These are phyloP conservation scores for Inga leiocalycina DNA, from an alignment of 306 rosid genomes.

Conservation along the genomic window DNA sequence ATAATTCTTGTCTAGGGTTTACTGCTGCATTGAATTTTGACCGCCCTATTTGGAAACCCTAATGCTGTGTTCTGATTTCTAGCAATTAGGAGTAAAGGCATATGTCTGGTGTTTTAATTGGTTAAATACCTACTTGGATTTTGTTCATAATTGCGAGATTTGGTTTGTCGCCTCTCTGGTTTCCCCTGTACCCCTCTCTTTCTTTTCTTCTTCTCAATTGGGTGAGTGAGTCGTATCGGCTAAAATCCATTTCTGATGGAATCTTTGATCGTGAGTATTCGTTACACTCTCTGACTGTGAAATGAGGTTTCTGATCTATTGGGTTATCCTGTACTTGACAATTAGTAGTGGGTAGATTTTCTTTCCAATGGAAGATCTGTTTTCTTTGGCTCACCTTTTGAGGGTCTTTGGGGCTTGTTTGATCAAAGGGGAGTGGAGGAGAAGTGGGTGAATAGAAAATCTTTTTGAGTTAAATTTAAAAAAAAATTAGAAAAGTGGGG, in stretches of 20 bases:
- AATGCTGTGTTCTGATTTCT: background rate
- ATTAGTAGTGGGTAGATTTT: background rate
- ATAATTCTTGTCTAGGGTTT: slow-evolving; percentile 3
- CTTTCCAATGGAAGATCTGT: background rate
- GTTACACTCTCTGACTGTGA: background rate
- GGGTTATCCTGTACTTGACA: background rate
- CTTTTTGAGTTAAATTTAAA: no score
- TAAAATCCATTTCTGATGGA: background rate
- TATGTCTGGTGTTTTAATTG: background rate
- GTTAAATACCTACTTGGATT: slow-evolving; percentile 6
- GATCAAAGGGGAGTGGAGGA: no score
- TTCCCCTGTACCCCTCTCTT: background rate
- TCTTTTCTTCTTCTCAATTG: background rate
- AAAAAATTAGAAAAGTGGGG: no score
- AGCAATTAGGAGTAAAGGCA: background rate
- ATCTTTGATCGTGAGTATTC: background rate
- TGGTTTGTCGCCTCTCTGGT: background rate
- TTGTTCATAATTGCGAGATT: slow-evolving; percentile 1
- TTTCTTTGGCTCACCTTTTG: background rate
- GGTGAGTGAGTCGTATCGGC: background rate
- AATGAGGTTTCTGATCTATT: background rate
- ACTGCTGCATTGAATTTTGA: background rate
- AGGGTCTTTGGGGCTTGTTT: background rate
- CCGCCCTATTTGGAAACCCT: background rate
- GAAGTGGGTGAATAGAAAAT: no score